A percentile compares a stretch with the other conserved stretches of the same genome.
Evolutionary conservation across 2,329 filamentous ascomycete genomes (phyloP).

Genomic region (Emmonsiellopsis sp.): DNA sequence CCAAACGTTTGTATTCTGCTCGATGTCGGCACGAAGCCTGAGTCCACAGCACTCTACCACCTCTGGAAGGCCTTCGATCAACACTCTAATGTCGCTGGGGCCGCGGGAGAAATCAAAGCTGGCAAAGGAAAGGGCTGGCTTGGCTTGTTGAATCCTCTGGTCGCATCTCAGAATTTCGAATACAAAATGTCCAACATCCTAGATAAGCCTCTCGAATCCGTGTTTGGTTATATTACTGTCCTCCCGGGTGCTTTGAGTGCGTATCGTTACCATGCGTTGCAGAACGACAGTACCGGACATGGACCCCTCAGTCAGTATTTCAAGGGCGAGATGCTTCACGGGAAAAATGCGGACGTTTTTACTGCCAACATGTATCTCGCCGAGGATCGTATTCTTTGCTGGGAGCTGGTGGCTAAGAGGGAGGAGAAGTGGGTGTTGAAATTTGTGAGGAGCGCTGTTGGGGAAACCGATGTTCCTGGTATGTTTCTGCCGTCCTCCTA

Average conservation of each 20-base stretch:
- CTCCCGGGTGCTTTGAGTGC: constrained; percentile 89
- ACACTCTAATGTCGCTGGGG: constrained; percentile 92
- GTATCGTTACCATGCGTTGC: constrained; percentile 89
- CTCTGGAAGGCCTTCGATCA: constrained; percentile 98
- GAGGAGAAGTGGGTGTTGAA: constrained; percentile 95
- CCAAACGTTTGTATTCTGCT: constrained; percentile 95
- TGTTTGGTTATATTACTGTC: constrained; percentile 97
- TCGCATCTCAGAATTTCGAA: constrained; percentile 97
- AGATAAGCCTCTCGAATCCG: constrained; percentile 92
- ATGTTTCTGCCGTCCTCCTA: constrained; percentile 16
- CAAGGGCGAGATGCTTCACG: constrained; percentile 95
- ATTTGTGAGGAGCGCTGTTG: constrained; percentile 92
- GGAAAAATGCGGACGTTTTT: constrained; percentile 92
- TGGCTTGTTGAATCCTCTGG: constrained; percentile 83
- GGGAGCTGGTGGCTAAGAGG: constrained; percentile 91
- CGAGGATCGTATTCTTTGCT: constrained; percentile 97
- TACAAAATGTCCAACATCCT: constrained; percentile 99
- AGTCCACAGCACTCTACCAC: constrained; percentile 85
- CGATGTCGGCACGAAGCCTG: constrained; percentile 90
- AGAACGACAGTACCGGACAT: constrained; percentile 93
- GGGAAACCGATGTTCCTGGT: constrained; percentile 97
- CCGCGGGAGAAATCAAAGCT: constrained; percentile 94
- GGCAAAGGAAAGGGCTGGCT: constrained; percentile 80
- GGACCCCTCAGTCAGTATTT: constrained; percentile 96
- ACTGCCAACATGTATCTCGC: constrained; percentile 99